These are phyloP conservation scores for Vaucheria bursata DNA, from an alignment of 352 stramenopile species.

Conservation along the genomic window DNA sequence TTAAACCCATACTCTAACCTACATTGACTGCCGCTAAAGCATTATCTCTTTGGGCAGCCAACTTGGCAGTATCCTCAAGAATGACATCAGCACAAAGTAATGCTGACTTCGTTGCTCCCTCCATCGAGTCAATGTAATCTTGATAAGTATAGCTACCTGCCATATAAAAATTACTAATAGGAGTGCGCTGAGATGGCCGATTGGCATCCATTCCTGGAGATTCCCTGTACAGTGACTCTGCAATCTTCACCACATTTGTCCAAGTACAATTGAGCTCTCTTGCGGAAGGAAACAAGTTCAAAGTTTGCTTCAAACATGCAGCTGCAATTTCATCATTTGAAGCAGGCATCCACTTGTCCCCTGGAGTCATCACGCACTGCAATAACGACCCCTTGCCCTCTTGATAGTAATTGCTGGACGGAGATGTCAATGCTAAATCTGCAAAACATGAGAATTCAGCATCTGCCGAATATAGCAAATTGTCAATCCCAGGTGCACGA, in stretches of 20 bases:
- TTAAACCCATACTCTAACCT: too few relatives aligned
- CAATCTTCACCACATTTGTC: constrained; percentile 69
- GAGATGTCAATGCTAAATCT: constrained; percentile 65
- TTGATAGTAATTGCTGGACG: constrained; percentile 68
- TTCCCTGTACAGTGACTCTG: constrained; percentile 67
- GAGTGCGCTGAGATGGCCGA: constrained; percentile 64
- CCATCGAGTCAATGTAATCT: constrained; percentile 78
- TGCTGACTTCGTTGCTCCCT: constrained; percentile 66
- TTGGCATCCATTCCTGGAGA: constrained; percentile 66
- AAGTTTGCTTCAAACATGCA: constrained; percentile 50
- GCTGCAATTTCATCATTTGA: constrained; percentile 48
- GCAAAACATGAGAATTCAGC: constrained; percentile 75
- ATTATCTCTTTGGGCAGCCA: constrained; percentile 11
- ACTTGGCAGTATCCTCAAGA: constrained; percentile 50
- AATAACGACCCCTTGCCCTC: constrained; percentile 50
- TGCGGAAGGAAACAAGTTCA: constrained; percentile 67
- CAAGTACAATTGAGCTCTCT: constrained; percentile 69
- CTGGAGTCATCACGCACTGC: constrained; percentile 51
- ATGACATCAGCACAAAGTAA: constrained; percentile 71
- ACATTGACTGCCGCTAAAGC: too few relatives aligned
- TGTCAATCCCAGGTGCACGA: constrained; percentile 64
- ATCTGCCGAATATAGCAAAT: constrained; percentile 71
- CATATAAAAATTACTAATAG: constrained; percentile 74
- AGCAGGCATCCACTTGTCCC: constrained; percentile 52
- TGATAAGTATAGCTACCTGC: constrained; percentile 71